A percentile compares a stretch with the other conserved stretches of the same genome.
Conservation (phyloP, 805 yeast species). For the Ogataea ramenticola region DNA sequence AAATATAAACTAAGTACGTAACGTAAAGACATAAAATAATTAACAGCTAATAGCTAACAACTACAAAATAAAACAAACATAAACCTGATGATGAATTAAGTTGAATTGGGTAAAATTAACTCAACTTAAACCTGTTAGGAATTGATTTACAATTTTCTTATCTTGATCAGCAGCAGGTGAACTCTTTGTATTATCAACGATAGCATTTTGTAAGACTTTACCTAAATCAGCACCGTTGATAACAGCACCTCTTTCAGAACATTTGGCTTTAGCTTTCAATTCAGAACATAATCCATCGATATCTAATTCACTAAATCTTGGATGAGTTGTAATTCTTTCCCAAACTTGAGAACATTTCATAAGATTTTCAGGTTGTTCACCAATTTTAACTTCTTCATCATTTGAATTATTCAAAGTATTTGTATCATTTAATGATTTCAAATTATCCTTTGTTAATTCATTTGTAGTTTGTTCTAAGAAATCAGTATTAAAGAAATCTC, state of each 20-base stretch:
- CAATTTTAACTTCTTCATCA: conserved; percentile 38
- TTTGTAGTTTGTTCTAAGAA: background rate
- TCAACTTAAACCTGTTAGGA: background rate
- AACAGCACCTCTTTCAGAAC: conserved; percentile 90
- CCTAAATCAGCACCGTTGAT: conserved; percentile 77
- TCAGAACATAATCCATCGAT: conserved; percentile 91
- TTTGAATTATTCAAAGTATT: conserved; percentile 13
- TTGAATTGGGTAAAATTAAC: too few species aligned
- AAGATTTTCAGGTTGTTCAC: conserved; percentile 46
- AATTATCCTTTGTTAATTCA: conserved; percentile 14
- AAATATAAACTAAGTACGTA: too few species aligned
- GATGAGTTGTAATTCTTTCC: conserved; percentile 94
- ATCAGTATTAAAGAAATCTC: background rate
- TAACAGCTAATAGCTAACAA: too few species aligned
- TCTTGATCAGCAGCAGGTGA: too few species aligned
- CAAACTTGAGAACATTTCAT: conserved; percentile 87
- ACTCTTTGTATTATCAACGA: too few species aligned
- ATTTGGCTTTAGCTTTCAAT: conserved; percentile 86
- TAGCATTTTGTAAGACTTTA: conserved; percentile 31
- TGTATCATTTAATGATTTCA: conserved; percentile 11
- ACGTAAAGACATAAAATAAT: too few species aligned
- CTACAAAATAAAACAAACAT: too few species aligned
- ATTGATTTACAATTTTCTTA: background rate
- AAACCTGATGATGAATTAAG: too few species aligned
- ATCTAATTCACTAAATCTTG: conserved; percentile 86